Percentiles rank a stretch among this genome's conserved stretches.
Evolutionary conservation across 176 grass and related monocot species (phyloP).

Genomic region (Tillandsia fasciculata): DNA sequence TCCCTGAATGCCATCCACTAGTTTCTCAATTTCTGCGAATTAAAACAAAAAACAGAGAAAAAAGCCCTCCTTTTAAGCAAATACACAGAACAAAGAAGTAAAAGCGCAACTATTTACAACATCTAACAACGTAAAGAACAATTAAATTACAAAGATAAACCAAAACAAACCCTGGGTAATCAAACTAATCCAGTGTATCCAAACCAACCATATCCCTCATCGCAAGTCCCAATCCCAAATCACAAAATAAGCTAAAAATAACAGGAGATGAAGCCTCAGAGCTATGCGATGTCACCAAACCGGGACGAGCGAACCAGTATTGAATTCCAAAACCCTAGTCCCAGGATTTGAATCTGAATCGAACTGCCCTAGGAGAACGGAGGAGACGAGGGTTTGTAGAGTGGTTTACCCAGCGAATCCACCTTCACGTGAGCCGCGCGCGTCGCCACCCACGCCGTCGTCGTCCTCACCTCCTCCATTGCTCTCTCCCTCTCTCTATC

Average conservation of each 20-base stretch:
- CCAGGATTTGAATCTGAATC: background rate
- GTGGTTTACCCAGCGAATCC: slow-evolving; percentile 41
- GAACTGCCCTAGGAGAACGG: background rate
- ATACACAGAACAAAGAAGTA: background rate
- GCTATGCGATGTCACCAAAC: background rate
- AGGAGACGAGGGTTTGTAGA: background rate
- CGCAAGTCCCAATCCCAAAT: background rate
- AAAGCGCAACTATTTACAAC: no score
- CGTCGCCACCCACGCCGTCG: slow-evolving; percentile 78
- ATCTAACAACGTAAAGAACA: no score
- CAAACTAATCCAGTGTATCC: background rate
- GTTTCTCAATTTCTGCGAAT: slow-evolving; percentile 69
- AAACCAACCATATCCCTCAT: background rate
- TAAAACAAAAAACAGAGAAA: slow-evolving; percentile 4
- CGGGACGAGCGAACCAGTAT: background rate
- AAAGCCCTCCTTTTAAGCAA: background rate
- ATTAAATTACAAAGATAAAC: background rate
- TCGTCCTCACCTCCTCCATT: slow-evolving; percentile 75
- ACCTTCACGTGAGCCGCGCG: slow-evolving; percentile 73
- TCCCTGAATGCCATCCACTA: slow-evolving; percentile 52
- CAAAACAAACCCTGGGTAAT: background rate
- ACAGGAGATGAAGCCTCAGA: background rate
- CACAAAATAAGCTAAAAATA: background rate
- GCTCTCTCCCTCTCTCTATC: background rate
- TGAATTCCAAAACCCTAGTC: slow-evolving; percentile 30